phyloP scores from a whole-genome alignment of 1,139 yeast species.

The Candida frijolesensis region DNA sequence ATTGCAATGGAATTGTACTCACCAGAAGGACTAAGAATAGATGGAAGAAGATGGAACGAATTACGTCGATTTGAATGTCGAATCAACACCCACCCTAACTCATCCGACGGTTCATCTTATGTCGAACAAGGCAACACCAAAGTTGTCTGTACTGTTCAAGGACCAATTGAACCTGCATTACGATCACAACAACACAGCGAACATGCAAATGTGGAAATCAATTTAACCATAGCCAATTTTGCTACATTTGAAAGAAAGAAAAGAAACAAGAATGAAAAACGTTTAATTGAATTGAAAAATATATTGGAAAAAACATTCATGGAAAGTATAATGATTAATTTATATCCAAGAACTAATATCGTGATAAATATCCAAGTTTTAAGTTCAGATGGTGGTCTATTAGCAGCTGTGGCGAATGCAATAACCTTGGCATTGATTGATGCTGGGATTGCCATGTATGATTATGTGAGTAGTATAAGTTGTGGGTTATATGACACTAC shows the following conservation, averaged over 20 bases:
- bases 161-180: constrained; percentile 81
- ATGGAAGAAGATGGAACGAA: constrained; percentile 96
- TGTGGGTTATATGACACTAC: constrained; percentile 79
- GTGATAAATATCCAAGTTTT: constrained; percentile 74
- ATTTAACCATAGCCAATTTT: constrained; percentile 76
- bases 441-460: constrained; percentile 95
- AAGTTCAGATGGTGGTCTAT: constrained; percentile 87
- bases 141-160: constrained; percentile 81
- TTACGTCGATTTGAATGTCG: constrained; percentile 78
- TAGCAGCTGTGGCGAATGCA: constrained; percentile 84
- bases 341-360: constrained; percentile 83
- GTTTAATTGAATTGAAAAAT: constrained; percentile 76
- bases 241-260: constrained; percentile 78
- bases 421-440: constrained; percentile 87
- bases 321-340: constrained; percentile 71
- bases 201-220: constrained; percentile 63
- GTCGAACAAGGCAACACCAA: constrained; percentile 93
- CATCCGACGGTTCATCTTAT: constrained; percentile 91
- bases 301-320: constrained; percentile 79
- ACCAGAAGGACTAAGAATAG: constrained; percentile 90
- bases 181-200: constrained; percentile 48
- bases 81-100: constrained; percentile 83
- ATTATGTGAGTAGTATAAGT: constrained; percentile 78
- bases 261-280: constrained; percentile 59
- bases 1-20: constrained; percentile 71